Conservation (phyloP, 495 filamentous ascomycete genomes). For the Darksidea phi region DNA sequence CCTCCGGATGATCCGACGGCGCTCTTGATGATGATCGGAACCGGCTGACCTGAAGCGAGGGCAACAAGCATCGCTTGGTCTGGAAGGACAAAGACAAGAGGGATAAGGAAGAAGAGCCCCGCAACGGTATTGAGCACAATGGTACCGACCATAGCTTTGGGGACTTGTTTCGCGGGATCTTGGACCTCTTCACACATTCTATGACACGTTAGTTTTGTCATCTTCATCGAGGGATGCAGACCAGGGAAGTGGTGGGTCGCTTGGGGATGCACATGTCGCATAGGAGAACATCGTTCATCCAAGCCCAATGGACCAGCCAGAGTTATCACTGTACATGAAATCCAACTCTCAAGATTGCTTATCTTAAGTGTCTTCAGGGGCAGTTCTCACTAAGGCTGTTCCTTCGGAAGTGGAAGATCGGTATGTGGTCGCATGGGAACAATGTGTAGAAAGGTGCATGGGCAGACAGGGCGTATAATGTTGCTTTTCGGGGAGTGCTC, state of each 20-base stretch:
- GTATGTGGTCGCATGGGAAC: not conserved
- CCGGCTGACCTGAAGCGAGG: conserved; percentile 57
- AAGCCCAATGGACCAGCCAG: no score
- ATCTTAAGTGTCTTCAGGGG: no score
- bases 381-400: no score
- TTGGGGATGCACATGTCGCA: conserved; percentile 10
- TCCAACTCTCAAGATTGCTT: no score
- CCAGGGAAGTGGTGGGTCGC: not conserved
- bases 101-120: conserved; percentile 60
- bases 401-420: not conserved
- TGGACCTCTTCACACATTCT: conserved; percentile 50
- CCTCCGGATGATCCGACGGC: conserved; percentile 59
- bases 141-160: conserved; percentile 59
- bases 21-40: conserved; percentile 55
- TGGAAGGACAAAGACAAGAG: conserved; percentile 62
- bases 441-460: conserved; percentile 2
- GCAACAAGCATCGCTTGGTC: conserved; percentile 49
- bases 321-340: no score
- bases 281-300: not conserved
- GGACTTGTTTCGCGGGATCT: conserved; percentile 57
- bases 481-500: conserved; percentile 27
- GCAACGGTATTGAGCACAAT: conserved; percentile 58
- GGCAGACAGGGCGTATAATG: conserved; percentile 10
- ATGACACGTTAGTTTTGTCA: conserved; percentile 5
- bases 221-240: not conserved